Evolutionary conservation across 345 rosid genomes (phyloP), one percentile per base, ranked within the genome.

Genomic region (Rhizophora mangle): DNA sequence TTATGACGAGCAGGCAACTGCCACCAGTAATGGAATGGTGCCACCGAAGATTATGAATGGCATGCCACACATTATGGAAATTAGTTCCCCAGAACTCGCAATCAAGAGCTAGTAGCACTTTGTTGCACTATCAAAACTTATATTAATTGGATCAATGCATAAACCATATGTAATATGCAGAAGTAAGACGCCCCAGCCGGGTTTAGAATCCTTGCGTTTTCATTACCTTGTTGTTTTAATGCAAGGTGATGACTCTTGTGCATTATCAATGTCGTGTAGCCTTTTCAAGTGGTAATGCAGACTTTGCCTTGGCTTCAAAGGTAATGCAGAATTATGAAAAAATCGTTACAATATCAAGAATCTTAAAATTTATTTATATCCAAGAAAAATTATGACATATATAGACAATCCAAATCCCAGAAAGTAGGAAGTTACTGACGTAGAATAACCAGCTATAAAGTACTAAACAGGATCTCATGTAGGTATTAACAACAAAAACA

Each of bases 31-130:
- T 5, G 72, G 76, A 60, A 73, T 63, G 64, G 65, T 67, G 56
- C 74, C 85, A 11, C 74, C 84, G 3, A 81, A 84, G 65, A 74
- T 78, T 11, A 80, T 83, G 8, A 81, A 74, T 7, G 57, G 67
- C 43, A 29, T 85, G 7, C 91, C 88, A 0, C 62, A 78, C 68
- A 82, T 85, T 79, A 74, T 70, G 80, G 87, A 85, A 62, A 74
- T 69, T 7, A 29, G 68, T 5, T 49, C 84, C 64, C 81, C 80
- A 7, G 92, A 72, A 62, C 74, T 90, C 8, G 83, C 82, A 37
- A 88, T 88, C 75, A 73, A 72, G 11, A 76, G 88, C 71, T 92
- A 82, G 68, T 21, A 22, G 20, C 47, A n/a, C 57, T 20, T 20
- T 5, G 3, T 62, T 22, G 52, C 39, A 11, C 8, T 21, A 6